phyloP scores from a whole-genome alignment of 192 early-diverging fungal species.

The Coemansia aciculifera region DNA sequence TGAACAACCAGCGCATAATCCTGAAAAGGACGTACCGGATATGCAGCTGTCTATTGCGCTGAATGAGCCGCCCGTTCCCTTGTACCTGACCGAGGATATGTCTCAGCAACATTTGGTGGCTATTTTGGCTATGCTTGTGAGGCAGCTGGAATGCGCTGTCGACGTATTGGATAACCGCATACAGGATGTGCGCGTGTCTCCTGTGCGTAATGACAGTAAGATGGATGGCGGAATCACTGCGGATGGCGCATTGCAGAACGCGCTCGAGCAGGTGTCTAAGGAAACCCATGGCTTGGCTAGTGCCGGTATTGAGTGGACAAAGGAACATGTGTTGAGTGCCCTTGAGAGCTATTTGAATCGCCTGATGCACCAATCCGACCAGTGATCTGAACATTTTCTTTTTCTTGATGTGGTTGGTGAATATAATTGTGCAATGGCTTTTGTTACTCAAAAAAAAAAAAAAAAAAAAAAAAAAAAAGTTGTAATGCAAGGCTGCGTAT shows the following conservation, averaged over 20 bases:
- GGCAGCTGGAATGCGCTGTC: conserved; percentile 46
- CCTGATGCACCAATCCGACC: conserved; percentile 2
- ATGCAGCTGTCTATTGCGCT: conserved; percentile 30
- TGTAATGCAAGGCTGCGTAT: too few species aligned
- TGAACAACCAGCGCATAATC: not conserved
- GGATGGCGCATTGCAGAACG: conserved; percentile 26
- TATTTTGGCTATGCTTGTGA: conserved; percentile 43
- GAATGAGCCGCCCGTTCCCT: conserved; percentile 49
- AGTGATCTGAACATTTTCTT: not conserved
- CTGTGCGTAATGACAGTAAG: conserved; percentile 40
- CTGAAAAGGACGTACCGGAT: conserved; percentile 14
- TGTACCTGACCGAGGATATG: conserved; percentile 51
- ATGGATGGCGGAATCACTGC: conserved; percentile 19
- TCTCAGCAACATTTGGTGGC: conserved; percentile 40
- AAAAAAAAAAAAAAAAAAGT: too few species aligned
- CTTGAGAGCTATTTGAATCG: conserved; percentile 29
- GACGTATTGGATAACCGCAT: conserved; percentile 28
- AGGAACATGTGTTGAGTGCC: conserved; percentile 36
- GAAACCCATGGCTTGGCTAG: conserved; percentile 7
- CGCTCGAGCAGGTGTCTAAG: conserved; percentile 32
- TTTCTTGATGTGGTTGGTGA: not conserved
- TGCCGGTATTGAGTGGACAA: conserved; percentile 38
- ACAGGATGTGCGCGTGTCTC: not conserved
- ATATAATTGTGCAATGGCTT: not conserved
- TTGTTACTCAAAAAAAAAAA: not conserved